A percentile compares a stretch with the other conserved stretches of the same genome.
Conservation (phyloP, 2,329 filamentous ascomycete species). For the Colletotrichum tamarilloi region DNA sequence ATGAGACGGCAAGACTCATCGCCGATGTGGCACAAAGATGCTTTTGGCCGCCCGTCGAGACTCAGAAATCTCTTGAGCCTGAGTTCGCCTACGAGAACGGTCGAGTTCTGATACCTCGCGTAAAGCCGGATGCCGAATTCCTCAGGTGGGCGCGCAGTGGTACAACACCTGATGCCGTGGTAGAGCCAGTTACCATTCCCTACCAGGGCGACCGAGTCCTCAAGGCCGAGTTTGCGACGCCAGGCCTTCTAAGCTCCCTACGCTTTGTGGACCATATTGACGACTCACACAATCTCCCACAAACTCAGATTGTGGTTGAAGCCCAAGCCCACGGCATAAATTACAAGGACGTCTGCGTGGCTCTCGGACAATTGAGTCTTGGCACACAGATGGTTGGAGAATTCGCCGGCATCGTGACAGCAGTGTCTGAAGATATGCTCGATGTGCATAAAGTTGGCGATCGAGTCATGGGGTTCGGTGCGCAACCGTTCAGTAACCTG, state of each 20-base stretch:
- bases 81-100: conserved; percentile 6
- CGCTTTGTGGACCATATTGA: conserved; percentile 33
- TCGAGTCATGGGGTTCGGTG: conserved; percentile 28
- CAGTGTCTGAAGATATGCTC: conserved; percentile 39
- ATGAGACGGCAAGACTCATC: neutral
- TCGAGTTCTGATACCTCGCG: conserved; percentile 2
- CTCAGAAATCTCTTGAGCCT: neutral
- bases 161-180: neutral
- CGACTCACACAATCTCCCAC: conserved; percentile 24
- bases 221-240: conserved; percentile 29
- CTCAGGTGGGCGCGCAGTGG: neutral
- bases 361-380: conserved; percentile 38
- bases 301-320: conserved; percentile 38
- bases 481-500: conserved; percentile 1
- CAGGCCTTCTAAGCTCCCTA: conserved; percentile 22
- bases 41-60: neutral
- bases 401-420: conserved; percentile 40
- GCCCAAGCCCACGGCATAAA: conserved; percentile 37
- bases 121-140: conserved; percentile 8
- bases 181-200: neutral
- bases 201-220: conserved; percentile 25
- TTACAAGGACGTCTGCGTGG: conserved; percentile 40
- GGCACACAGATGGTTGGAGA: conserved; percentile 40
- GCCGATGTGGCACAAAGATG: neutral
- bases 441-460: conserved; percentile 39